Conservation (phyloP, 2,329 filamentous ascomycete genomes). For the Pyrenochaeta sp. region DNA sequence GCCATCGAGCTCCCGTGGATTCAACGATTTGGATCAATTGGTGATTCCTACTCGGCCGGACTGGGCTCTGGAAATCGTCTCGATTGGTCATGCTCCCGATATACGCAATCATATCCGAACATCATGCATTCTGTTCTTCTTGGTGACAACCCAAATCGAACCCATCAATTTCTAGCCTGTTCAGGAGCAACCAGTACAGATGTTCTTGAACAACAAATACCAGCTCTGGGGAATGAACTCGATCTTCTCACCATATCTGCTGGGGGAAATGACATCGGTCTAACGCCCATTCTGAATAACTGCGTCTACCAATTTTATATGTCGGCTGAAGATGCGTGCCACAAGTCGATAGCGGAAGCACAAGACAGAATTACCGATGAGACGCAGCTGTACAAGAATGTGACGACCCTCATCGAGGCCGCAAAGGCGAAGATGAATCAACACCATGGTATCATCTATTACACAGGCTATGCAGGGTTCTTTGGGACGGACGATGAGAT, state of each 20-base stretch:
- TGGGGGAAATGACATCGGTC: slow-evolving; percentile 44
- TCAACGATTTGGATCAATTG: slow-evolving; percentile 36
- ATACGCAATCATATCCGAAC: slow-evolving; percentile 37
- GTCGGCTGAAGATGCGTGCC: slow-evolving; percentile 32
- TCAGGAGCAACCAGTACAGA: slow-evolving; percentile 38
- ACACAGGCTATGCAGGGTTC: slow-evolving; percentile 43
- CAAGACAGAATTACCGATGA: slow-evolving; percentile 23
- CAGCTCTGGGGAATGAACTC: slow-evolving; percentile 22
- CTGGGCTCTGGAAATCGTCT: slow-evolving; percentile 36
- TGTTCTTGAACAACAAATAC: slow-evolving; percentile 35
- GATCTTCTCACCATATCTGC: slow-evolving; percentile 43
- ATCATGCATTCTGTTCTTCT: slow-evolving; percentile 31
- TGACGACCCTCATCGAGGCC: slow-evolving; percentile 29
- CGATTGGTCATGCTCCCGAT: slow-evolving; percentile 40
- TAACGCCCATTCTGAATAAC: slow-evolving; percentile 36
- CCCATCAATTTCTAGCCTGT: slow-evolving; percentile 40
- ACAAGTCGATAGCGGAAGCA: slow-evolving; percentile 30
- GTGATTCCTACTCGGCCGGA: slow-evolving; percentile 44
- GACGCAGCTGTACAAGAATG: slow-evolving; percentile 27
- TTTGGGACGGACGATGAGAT: slow-evolving; percentile 33
- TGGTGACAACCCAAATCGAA: slow-evolving; percentile 16
- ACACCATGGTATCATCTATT: slow-evolving; percentile 34
- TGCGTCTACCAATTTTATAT: slow-evolving; percentile 45
- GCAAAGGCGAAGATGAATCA: slow-evolving; percentile 31
- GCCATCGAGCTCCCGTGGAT: slow-evolving; percentile 27